Conservation (phyloP, 495 filamentous ascomycete genomes). For the Clavariopsis aquatica region DNA sequence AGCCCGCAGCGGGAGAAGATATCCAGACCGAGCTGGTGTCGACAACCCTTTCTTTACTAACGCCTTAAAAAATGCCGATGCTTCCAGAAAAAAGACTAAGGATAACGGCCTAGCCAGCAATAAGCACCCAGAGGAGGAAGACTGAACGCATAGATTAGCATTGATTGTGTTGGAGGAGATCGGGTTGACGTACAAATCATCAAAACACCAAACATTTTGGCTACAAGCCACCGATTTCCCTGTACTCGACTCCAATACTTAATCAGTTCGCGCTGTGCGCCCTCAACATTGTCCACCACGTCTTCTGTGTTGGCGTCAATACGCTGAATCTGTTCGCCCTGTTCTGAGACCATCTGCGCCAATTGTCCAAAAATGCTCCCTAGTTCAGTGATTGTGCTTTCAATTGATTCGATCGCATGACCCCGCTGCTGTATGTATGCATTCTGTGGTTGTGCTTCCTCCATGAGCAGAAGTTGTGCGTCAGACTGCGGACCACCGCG, state of each 20-base stretch:
- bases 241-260: slow-evolving; percentile 96
- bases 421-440: slow-evolving; percentile 89
- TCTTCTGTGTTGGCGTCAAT: slow-evolving; percentile 91
- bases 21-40: slow-evolving; percentile 22
- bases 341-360: slow-evolving; percentile 96
- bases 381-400: slow-evolving; percentile 89
- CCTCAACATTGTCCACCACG: slow-evolving; percentile 95
- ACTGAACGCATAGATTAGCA: slow-evolving; percentile 22
- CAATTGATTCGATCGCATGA: slow-evolving; percentile 95
- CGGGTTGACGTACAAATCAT: slow-evolving; percentile 55
- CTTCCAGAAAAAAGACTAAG: not conserved
- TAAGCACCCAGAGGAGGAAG: slow-evolving; percentile 48
- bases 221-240: slow-evolving; percentile 93
- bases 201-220: slow-evolving; percentile 96
- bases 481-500: slow-evolving; percentile 60
- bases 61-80: slow-evolving; percentile 28
- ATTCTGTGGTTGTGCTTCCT: slow-evolving; percentile 83
- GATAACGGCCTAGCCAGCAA: slow-evolving; percentile 39
- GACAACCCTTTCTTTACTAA: slow-evolving; percentile 9
- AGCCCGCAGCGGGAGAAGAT: not conserved
- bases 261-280: slow-evolving; percentile 88
- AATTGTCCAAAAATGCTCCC: slow-evolving; percentile 96
- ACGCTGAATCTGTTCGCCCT: slow-evolving; percentile 83
- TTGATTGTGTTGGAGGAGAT: not conserved
- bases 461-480: slow-evolving; percentile 91